Conservation (phyloP, 2,329 filamentous ascomycete genomes). For the Fusarium ambrosium region DNA sequence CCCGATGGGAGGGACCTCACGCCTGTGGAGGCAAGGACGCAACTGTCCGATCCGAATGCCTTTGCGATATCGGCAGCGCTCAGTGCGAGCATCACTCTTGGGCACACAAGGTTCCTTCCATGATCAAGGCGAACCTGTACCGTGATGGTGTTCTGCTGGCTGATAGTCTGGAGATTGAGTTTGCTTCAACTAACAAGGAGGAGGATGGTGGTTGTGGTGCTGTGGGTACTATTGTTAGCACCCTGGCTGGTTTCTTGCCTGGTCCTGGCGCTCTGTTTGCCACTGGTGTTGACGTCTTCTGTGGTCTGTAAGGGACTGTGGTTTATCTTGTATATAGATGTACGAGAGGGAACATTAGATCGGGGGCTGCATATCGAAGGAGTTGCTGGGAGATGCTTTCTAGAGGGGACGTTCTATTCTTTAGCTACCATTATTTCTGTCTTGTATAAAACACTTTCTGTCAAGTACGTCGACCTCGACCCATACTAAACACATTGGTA, state of each 20-base stretch:
- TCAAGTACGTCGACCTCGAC: not conserved
- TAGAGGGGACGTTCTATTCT: not conserved
- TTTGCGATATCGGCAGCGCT: not conserved
- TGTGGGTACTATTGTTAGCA: not conserved
- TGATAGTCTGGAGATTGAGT: not conserved
- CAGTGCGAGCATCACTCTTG: not conserved
- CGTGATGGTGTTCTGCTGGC: not conserved
- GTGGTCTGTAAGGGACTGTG: not conserved
- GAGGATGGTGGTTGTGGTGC: not conserved
- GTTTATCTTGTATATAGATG: not conserved
- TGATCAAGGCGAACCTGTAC: not conserved
- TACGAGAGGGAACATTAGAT: not conserved
- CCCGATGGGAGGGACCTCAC: not conserved
- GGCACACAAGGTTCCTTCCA: not conserved
- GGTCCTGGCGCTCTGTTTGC: not conserved
- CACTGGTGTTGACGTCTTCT: not conserved
- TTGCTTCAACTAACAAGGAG: not conserved
- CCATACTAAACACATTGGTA: not conserved
- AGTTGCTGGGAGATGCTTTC: not conserved
- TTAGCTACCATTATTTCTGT: not conserved
- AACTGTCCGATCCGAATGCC: not conserved
- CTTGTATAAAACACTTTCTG: not conserved
- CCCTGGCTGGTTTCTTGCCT: not conserved
- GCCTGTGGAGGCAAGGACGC: not conserved
- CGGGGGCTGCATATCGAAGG: not conserved